phyloP scores from a whole-genome alignment of 331 rosid genomes.

The Rhamnella rubrinervis region DNA sequence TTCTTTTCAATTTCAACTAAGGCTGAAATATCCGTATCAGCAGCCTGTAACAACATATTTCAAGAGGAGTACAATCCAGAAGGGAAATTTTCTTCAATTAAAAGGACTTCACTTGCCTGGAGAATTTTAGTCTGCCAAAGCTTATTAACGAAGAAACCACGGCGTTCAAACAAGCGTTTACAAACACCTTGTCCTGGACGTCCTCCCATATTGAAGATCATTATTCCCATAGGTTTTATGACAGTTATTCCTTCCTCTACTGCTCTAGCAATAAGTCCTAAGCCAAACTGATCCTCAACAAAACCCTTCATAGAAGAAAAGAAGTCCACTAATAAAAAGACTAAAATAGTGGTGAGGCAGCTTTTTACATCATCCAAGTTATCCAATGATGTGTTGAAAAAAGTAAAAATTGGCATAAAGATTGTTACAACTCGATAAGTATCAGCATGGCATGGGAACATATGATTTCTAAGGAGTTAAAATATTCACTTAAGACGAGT shows the following conservation, averaged over 20 bases:
- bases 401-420: background rate
- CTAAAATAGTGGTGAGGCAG: constrained; percentile 15
- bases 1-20: constrained; percentile 96
- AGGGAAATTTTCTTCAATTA: constrained; percentile 13
- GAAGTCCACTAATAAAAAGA: background rate
- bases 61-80: constrained; percentile 27
- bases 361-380: constrained; percentile 15
- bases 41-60: constrained; percentile 59
- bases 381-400: constrained; percentile 1
- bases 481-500: background rate
- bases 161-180: constrained; percentile 89
- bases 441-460: background rate
- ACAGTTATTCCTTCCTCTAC: constrained; percentile 98
- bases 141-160: constrained; percentile 72
- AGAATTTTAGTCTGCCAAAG: constrained; percentile 98
- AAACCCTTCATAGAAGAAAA: constrained; percentile 57
- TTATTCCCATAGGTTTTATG: constrained; percentile 84
- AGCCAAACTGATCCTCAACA: constrained; percentile 97
- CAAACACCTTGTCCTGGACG: constrained; percentile 99
- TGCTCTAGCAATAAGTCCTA: constrained; percentile 95
- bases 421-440: background rate
- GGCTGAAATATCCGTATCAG: constrained; percentile 91
- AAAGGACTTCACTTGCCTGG: constrained; percentile 60
- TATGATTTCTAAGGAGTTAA: background rate
- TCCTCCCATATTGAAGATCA: constrained; percentile 97